Percentiles rank a stretch among this genome's conserved stretches.
These are phyloP conservation scores for Claviceps sp. DNA, from an alignment of 2,329 filamentous ascomycete genomes.

Conservation along the genomic window DNA sequence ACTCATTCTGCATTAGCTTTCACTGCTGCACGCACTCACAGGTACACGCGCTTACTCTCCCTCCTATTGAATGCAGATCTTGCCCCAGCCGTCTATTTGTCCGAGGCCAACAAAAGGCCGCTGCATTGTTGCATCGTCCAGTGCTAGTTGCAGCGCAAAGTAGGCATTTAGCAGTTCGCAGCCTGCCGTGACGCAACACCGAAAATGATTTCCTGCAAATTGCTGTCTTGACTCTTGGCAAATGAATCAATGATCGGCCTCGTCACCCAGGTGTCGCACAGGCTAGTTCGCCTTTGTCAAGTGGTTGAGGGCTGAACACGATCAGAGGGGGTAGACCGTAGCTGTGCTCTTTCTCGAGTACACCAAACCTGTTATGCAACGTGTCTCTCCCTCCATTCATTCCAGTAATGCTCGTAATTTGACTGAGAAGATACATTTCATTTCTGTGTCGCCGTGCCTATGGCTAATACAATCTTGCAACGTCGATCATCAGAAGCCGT, in stretches of 20 bases:
- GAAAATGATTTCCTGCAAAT: background rate
- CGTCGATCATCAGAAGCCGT: background rate
- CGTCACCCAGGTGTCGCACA: background rate
- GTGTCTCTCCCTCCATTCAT: background rate
- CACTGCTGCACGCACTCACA: background rate
- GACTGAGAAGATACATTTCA: background rate
- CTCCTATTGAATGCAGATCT: background rate
- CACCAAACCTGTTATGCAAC: background rate
- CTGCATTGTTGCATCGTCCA: background rate
- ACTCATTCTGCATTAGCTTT: background rate
- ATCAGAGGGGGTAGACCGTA: background rate
- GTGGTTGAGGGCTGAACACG: background rate
- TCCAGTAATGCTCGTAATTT: background rate
- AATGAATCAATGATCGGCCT: background rate
- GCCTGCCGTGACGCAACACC: background rate
- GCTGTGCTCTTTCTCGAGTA: background rate
- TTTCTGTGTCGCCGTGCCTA: background rate
- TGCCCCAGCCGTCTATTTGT: background rate
- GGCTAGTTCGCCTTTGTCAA: background rate
- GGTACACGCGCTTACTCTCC: background rate
- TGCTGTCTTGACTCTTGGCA: background rate
- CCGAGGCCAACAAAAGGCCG: background rate
- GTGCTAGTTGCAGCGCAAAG: background rate
- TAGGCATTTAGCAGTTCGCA: background rate
- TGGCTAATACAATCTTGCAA: background rate